These are phyloP conservation scores for Stephania japonica DNA, from an alignment of 164 flowering plant genomes.

Conservation along the genomic window DNA sequence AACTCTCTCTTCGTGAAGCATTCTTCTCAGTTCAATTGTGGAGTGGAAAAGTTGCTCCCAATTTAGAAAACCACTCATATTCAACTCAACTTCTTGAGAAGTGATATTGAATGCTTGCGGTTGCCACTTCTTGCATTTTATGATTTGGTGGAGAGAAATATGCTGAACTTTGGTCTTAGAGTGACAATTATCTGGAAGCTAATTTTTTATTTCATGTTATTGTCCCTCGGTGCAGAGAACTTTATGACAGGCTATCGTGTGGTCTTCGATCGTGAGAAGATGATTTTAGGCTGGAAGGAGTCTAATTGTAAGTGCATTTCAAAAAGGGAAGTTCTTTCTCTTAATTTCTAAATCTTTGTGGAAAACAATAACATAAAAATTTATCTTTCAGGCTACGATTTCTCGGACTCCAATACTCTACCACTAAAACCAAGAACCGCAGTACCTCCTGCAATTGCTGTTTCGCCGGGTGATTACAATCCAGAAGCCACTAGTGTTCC, in stretches of 20 bases:
- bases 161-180: background rate
- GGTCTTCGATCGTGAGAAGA: conserved; percentile 69
- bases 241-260: conserved; percentile 83
- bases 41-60: no score
- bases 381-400: conserved; percentile 30
- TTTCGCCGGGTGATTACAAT: conserved; percentile 16
- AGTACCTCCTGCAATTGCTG: background rate
- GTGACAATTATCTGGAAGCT: background rate
- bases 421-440: conserved; percentile 23
- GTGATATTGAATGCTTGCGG: no score
- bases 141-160: no score
- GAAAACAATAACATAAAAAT: background rate
- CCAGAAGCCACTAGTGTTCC: conserved; percentile 35
- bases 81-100: no score
- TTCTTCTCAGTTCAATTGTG: no score
- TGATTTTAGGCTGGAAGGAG: conserved; percentile 68
- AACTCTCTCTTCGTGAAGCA: no score
- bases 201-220: background rate
- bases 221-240: conserved; percentile 51
- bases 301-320: conserved; percentile 58
- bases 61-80: no score
- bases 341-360: background rate
- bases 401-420: conserved; percentile 17
- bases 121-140: no score
- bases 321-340: background rate